These are phyloP conservation scores for Cystobasidium pallidum DNA, from an alignment of 1,284 basidiomycete species.

Conservation along the genomic window DNA sequence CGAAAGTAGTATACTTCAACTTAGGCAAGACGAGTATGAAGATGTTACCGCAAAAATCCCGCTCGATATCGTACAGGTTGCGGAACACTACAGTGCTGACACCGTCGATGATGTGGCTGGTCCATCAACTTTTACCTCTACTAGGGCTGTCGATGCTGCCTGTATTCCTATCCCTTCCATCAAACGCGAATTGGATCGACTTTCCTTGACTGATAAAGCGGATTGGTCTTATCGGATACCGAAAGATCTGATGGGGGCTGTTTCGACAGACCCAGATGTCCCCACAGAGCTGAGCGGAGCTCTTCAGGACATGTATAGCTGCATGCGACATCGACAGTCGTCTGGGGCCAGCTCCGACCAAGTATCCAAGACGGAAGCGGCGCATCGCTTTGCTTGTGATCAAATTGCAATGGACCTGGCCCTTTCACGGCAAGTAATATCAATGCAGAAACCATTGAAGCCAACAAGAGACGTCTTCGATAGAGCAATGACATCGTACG, in stretches of 20 bases:
- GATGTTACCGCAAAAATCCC: neutral
- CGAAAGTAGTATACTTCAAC: neutral
- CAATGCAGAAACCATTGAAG: neutral
- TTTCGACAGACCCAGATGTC: neutral
- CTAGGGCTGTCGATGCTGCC: neutral
- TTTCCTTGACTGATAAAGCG: neutral
- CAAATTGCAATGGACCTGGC: slow-evolving; percentile 34
- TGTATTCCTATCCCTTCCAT: neutral
- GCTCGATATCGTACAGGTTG: neutral
- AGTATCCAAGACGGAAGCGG: neutral
- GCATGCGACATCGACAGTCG: neutral
- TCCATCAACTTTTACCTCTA: neutral
- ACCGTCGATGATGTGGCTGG: too few relatives aligned
- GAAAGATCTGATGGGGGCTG: neutral
- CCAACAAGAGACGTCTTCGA: neutral
- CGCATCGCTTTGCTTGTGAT: slow-evolving; percentile 33
- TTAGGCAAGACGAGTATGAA: neutral
- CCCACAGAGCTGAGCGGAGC: neutral
- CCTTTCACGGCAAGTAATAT: slow-evolving; percentile 3
- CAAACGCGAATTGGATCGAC: neutral
- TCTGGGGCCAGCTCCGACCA: neutral
- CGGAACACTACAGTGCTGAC: neutral
- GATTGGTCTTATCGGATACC: neutral
- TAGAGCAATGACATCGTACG: neutral
- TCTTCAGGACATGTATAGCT: neutral